Evolutionary conservation across 2,329 filamentous ascomycete genomes (phyloP), one percentile per base, ranked within the genome.

Genomic region (Mycosphaerella sp.): DNA sequence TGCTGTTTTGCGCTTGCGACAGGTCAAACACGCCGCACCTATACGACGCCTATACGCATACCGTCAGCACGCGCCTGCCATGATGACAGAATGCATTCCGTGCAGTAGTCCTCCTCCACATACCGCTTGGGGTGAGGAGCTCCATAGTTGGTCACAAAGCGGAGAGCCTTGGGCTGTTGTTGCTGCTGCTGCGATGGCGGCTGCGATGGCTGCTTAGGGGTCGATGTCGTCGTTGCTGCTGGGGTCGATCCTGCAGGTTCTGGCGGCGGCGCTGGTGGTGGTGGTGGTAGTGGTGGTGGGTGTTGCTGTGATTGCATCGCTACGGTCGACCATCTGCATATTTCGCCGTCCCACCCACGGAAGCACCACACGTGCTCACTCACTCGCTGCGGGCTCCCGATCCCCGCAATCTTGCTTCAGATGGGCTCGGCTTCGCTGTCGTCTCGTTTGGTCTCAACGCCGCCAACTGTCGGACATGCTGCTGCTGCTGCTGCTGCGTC

Each of bases 81-180:
- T 36, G 21, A 21, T 21, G 21, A 21, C 28, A 17, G n/a, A 28
- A 48, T 12, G 13, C 21, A 13, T 18, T 16, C 18, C 18, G 21
- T 27, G 16, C 37, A 17, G n/a, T 32, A 32, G 30, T 21, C n/a
- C n/a, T 32, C 30, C 13, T 36, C n/a, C 16, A 49, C 54, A 41
- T 48, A 60, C 56, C 61, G 77, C 70, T 90, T 91, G 21, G 85
- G 84, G 55, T 87, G 86, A 43, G 87, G 87, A 59, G 87, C 85
- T 56, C 87, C 86, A 70, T 89, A 85, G 63, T 84, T 89, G 58
- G 88, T 86, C 61, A 91, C 86, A 68, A 90, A 91, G 61, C 86
- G 84, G 40, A 70, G 46, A 9, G 58, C 56, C 54, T 63, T 64
- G 12, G 57, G 51, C 35, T 52, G 54, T 16, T 40, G 52, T 36